These are phyloP conservation scores for Podila horticola DNA, from an alignment of 192 early-diverging fungal genomes.

Conservation along the genomic window DNA sequence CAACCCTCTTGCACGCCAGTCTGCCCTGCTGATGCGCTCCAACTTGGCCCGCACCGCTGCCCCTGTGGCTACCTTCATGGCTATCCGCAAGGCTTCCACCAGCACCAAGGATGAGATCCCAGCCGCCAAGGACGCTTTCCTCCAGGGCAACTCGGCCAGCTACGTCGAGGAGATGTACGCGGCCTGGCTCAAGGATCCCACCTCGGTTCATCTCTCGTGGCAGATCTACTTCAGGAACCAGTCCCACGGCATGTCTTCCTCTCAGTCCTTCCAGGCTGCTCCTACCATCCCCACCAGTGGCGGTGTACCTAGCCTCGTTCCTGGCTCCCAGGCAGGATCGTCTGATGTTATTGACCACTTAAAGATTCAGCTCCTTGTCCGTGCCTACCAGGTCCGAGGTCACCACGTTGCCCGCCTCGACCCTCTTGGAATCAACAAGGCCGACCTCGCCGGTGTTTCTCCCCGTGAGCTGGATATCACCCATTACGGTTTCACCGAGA, in stretches of 20 bases:
- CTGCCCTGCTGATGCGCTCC: conserved; percentile 32
- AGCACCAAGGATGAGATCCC: conserved; percentile 46
- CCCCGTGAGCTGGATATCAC: conserved; percentile 86
- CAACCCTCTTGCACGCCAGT: conserved; percentile 16
- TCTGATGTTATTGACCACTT: conserved; percentile 93
- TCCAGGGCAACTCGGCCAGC: conserved; percentile 83
- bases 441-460: conserved; percentile 59
- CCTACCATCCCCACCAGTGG: conserved; percentile 81
- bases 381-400: conserved; percentile 96
- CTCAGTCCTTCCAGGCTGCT: conserved; percentile 82
- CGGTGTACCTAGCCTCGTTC: conserved; percentile 66
- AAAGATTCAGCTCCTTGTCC: conserved; percentile 96
- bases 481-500: conserved; percentile 96
- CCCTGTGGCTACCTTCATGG: conserved; percentile 25
- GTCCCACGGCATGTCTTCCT: conserved; percentile 67
- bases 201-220: conserved; percentile 95
- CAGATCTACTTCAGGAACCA: conserved; percentile 95
- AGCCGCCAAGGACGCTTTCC: conserved; percentile 81
- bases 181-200: conserved; percentile 91
- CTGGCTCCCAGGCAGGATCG: conserved; percentile 53
- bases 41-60: conserved; percentile 24
- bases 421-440: conserved; percentile 86
- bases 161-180: conserved; percentile 98
- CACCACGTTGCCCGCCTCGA: conserved; percentile 97
- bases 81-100: conserved; percentile 37